Base-by-base conservation (phyloP, 768 basidiomycete species). In the Terana coerulea region DNA sequence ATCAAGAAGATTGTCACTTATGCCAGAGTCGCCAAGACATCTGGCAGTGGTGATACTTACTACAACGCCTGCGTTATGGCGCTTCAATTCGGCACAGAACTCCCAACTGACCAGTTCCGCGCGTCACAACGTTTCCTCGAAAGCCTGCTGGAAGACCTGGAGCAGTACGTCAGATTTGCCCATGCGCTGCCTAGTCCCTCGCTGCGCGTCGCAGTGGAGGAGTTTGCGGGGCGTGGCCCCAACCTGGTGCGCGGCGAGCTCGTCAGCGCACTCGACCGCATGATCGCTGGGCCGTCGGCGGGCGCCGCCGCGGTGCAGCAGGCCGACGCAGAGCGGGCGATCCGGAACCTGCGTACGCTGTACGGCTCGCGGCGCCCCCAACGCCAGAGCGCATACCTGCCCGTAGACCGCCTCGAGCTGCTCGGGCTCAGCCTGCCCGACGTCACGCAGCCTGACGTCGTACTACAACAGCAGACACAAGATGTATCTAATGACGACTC, bases 31-130 rank as follows among this genome's bases (percentile, higher is more conserved):
- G 29, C 33, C n/a, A 21, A 25, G 24, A 17, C 28, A 9, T 9
- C 25, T 3, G 10, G n/a, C 19, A 35, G 43, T 19, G 24, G 33
- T 3, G 34, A 53, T 36, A 22, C 33, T 12, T 53, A 46, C 36
- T 53, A 47, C 46, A 30, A 25, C 19, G 52, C 52, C 24, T 53
- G 52, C 29, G 43, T 34, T 12, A 46, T 47, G 45, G 37, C 52
- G 8, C 26, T 53, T 4, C 33, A 46, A 19, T 46, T 53, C 36
- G 29, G 45, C 35, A 26, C 26, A 14, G 25, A 41, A 3, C 24
- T 40, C 3, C 37, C 30, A 9, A 3, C 4, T 7, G 28, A 46
- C 12, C 29, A 33, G 29, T 33, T 19, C n/a, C 29, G 12, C n/a
- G 31, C 14, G 14, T 46, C 45, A 5, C 4, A 14, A 21, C 19